Evolutionary conservation across 805 yeast species (phyloP).

Genomic region (Hanseniaspora mollemarum): DNA sequence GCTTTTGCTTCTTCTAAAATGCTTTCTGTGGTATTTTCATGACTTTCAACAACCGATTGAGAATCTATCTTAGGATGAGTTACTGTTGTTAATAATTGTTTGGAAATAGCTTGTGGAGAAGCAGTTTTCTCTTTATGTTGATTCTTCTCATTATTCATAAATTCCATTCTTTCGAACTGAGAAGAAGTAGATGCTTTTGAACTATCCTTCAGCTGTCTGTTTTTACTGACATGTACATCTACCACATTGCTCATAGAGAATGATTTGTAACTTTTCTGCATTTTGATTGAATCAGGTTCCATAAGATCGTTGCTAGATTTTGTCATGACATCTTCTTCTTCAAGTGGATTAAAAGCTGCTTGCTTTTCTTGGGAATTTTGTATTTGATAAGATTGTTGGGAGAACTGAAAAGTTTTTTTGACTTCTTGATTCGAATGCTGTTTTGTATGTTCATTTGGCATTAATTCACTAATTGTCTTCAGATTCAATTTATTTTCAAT

Average conservation of each 20-base stretch:
- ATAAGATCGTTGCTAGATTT: not conserved
- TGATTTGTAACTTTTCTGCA: not conserved
- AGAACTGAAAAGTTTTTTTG: not conserved
- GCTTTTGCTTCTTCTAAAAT: conserved; percentile 11
- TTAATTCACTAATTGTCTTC: conserved; percentile 14
- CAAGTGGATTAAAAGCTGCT: not conserved
- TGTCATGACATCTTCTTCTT: not conserved
- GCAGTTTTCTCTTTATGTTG: not conserved
- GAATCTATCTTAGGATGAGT: not conserved
- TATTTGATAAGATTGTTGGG: not conserved
- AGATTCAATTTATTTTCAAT: conserved; percentile 5
- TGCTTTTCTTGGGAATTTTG: not conserved
- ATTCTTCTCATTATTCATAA: not conserved
- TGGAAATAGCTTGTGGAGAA: conserved; percentile 2
- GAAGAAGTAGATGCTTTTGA: not conserved
- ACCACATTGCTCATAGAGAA: not conserved
- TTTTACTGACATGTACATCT: not conserved
- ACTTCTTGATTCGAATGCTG: not conserved
- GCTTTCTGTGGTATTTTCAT: not conserved
- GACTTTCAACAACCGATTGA: not conserved
- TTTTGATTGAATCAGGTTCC: not conserved
- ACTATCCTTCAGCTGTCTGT: not conserved
- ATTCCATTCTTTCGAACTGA: not conserved
- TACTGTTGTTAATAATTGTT: not conserved
- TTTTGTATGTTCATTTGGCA: not conserved